Conservation (phyloP, 768 basidiomycete species). For the Phaeolepiota aurea region DNA sequence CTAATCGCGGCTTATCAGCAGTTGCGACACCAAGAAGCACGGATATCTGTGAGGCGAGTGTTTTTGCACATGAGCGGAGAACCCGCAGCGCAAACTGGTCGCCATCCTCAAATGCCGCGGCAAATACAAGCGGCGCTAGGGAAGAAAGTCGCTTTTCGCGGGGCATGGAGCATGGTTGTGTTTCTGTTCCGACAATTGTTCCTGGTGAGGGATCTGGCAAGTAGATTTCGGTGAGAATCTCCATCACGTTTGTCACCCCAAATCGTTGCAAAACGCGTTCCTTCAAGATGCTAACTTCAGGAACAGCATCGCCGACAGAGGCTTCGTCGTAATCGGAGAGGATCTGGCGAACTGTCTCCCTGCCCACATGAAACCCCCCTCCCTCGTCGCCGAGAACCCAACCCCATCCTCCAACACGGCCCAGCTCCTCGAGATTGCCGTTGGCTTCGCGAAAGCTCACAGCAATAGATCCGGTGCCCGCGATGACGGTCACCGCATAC, state of each 20-base stretch:
- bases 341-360: constrained; percentile 66
- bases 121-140: constrained; percentile 71
- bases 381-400: constrained; percentile 85
- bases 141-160: constrained; percentile 72
- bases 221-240: constrained; percentile 60
- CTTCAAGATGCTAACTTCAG: constrained; percentile 30
- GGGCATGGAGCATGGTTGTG: constrained; percentile 24
- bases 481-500: constrained; percentile 66
- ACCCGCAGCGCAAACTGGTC: constrained; percentile 62
- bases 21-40: constrained; percentile 37
- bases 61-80: constrained; percentile 39
- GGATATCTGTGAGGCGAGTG: constrained; percentile 52
- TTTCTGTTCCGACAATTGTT: constrained; percentile 8
- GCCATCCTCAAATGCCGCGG: constrained; percentile 59
- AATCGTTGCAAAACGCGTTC: constrained; percentile 46
- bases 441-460: constrained; percentile 48
- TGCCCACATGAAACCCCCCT: constrained; percentile 72
- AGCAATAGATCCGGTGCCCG: constrained; percentile 75
- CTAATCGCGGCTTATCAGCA: constrained; percentile 18
- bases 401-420: constrained; percentile 73
- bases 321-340: constrained; percentile 45
- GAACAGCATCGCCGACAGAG: constrained; percentile 24
- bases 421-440: constrained; percentile 47
- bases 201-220: constrained; percentile 41
- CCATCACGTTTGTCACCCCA: constrained; percentile 46